Conservation (phyloP, 495 filamentous ascomycete genomes). For the Penicillium paxilli region DNA sequence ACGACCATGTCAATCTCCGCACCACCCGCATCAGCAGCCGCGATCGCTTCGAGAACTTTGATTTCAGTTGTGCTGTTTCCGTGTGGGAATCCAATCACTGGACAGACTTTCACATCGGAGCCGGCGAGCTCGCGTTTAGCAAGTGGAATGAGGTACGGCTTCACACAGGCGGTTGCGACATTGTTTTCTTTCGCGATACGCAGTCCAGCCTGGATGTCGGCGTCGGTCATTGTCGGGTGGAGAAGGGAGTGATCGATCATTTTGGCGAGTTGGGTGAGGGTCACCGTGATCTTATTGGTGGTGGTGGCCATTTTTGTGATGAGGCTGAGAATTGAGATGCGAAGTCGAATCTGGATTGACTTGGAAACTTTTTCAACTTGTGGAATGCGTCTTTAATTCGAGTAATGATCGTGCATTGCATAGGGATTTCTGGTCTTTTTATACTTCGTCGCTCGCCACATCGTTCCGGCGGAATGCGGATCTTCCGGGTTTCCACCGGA, state of each 20-base stretch:
- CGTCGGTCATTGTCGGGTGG: constrained; percentile 60
- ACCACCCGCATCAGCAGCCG: constrained; percentile 47
- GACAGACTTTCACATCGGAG: constrained; percentile 50
- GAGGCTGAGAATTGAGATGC: no score
- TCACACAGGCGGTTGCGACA: constrained; percentile 58
- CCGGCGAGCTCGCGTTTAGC: constrained; percentile 47
- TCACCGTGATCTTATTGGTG: constrained; percentile 42
- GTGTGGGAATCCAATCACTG: constrained; percentile 60
- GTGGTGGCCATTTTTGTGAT: neutral
- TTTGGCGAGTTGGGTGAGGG: constrained; percentile 54
- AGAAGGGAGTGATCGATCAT: constrained; percentile 62
- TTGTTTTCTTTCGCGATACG: constrained; percentile 42
- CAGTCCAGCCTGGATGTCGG: constrained; percentile 50
- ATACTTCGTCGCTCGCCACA: no score
- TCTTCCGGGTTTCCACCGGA: no score
- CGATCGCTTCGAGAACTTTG: constrained; percentile 52
- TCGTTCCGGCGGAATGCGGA: no score
- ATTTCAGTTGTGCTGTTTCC: constrained; percentile 55
- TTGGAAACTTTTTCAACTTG: no score
- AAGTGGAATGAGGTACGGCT: constrained; percentile 51
- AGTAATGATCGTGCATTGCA: no score
- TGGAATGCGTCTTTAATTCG: no score
- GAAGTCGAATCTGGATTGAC: no score
- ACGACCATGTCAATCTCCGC: constrained; percentile 61
- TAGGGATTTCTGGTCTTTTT: no score